A percentile compares a stretch with the other conserved stretches of the same genome.
These are phyloP conservation scores for Calophaca sinica DNA, from an alignment of 306 rosid species.

Conservation along the genomic window DNA sequence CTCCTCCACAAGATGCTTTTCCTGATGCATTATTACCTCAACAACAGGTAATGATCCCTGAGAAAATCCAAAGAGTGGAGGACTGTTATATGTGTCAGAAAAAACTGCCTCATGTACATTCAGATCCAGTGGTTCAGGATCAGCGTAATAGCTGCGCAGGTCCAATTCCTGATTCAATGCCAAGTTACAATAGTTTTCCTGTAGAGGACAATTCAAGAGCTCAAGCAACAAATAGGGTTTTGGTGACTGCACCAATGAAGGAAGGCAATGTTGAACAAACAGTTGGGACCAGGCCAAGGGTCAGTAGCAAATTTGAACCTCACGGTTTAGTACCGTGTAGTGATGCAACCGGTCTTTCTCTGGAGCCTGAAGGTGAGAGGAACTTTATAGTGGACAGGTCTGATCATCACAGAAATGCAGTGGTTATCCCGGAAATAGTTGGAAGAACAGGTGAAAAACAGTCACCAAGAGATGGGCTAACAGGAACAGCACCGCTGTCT, in stretches of 20 bases:
- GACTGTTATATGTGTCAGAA: constrained; percentile 86
- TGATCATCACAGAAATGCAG: constrained; percentile 52
- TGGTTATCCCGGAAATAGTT: constrained; percentile 48
- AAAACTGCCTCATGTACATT: constrained; percentile 85
- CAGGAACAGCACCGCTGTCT: constrained; percentile 46
- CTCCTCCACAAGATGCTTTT: constrained; percentile 57
- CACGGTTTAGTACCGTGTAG: constrained; percentile 49
- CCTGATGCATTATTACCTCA: constrained; percentile 64
- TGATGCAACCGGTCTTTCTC: constrained; percentile 45
- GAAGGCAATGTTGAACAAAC: constrained; percentile 65
- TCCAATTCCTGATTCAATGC: constrained; percentile 58
- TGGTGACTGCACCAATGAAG: constrained; percentile 60
- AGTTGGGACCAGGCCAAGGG: constrained; percentile 57
- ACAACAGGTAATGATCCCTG: constrained; percentile 62
- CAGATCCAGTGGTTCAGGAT: constrained; percentile 74
- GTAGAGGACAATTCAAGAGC: constrained; percentile 58
- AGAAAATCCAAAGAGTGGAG: constrained; percentile 59
- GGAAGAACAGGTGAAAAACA: constrained; percentile 61
- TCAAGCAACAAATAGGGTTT: constrained; percentile 58
- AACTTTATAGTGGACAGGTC: constrained; percentile 40
- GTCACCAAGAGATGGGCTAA: constrained; percentile 53
- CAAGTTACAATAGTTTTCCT: constrained; percentile 57
- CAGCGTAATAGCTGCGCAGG: constrained; percentile 57
- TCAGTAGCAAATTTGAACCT: constrained; percentile 58
- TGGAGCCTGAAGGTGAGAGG: constrained; percentile 60